A percentile compares a stretch with the other conserved stretches of the same genome.
phyloP scores from a whole-genome alignment of 208 protist species.

The Tetramitus jugosus region DNA sequence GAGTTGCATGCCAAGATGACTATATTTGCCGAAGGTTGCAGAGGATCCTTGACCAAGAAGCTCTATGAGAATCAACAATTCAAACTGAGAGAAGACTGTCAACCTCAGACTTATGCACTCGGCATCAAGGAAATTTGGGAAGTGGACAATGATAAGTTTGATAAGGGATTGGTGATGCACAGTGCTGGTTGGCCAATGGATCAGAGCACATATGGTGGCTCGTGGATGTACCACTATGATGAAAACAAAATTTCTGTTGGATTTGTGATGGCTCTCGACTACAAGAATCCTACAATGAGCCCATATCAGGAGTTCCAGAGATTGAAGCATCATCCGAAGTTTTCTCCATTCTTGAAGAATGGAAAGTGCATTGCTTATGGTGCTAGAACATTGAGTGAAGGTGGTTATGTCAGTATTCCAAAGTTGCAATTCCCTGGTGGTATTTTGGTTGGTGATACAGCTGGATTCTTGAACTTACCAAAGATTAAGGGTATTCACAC shows the following conservation, averaged over 20 bases:
- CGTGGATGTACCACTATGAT: conserved; percentile 91
- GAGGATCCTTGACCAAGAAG: conserved; percentile 84
- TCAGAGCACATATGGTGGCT: conserved; percentile 84
- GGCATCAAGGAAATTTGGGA: conserved; percentile 96
- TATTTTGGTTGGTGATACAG: conserved; percentile 77
- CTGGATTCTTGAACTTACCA: conserved; percentile 93
- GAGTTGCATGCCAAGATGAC: conserved; percentile 84
- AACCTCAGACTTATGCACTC: conserved; percentile 88
- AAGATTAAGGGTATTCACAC: conserved; percentile 96
- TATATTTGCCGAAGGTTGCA: conserved; percentile 92
- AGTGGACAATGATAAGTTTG: conserved; percentile 67
- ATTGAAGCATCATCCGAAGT: conserved; percentile 78
- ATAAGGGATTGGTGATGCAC: conserved; percentile 78
- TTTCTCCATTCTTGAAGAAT: conserved; percentile 69
- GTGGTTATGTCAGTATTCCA: conserved; percentile 82
- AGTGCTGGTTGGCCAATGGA: conserved; percentile 86
- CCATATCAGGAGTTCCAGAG: conserved; percentile 92
- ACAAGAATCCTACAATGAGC: conserved; percentile 85
- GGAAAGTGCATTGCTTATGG: conserved; percentile 82
- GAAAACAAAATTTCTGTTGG: conserved; percentile 75
- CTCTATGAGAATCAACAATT: conserved; percentile 66
- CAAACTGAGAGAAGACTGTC: conserved; percentile 56
- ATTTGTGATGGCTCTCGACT: conserved; percentile 93
- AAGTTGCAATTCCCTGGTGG: conserved; percentile 87
- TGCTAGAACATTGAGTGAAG: conserved; percentile 88